phyloP scores from a whole-genome alignment of 306 rosid species.

The Prunus mume region DNA sequence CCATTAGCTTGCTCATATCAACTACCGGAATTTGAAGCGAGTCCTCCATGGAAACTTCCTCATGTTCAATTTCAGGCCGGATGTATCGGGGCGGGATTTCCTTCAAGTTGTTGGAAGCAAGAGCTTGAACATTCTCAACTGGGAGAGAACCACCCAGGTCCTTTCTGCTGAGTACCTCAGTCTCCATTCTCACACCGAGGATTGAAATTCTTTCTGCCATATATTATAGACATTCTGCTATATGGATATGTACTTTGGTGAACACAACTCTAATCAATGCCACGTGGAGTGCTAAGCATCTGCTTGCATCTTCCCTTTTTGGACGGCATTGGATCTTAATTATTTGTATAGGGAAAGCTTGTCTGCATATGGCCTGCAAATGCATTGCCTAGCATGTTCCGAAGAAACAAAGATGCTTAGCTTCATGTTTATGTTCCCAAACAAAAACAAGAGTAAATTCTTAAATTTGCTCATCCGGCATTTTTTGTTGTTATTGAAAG shows the following conservation, averaged over 20 bases:
- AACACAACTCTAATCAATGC: too few species aligned
- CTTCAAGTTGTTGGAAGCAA: conserved; percentile 24
- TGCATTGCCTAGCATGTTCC: not conserved
- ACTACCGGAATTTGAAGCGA: conserved; percentile 22
- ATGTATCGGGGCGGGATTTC: conserved; percentile 20
- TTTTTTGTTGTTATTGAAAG: too few species aligned
- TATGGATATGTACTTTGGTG: not conserved
- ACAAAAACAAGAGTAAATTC: too few species aligned
- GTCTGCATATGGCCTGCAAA: conserved; percentile 1
- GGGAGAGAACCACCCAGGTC: conserved; percentile 19
- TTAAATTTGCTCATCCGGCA: too few species aligned
- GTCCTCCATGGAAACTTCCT: conserved; percentile 3
- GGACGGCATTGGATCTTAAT: not conserved
- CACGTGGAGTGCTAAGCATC: too few species aligned
- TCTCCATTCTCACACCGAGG: conserved; percentile 11
- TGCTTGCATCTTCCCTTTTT: too few species aligned
- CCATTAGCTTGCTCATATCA: conserved; percentile 17
- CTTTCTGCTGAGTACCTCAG: not conserved
- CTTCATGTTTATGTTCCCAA: not conserved
- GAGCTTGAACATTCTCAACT: conserved; percentile 26
- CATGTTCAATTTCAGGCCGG: conserved; percentile 7
- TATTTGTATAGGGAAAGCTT: not conserved
- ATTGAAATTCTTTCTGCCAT: not conserved
- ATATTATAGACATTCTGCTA: not conserved
- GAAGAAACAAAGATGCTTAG: not conserved